Evolutionary conservation across 768 basidiomycete genomes (phyloP), one percentile per base, ranked within the genome.

Genomic region (Mycena maculata): DNA sequence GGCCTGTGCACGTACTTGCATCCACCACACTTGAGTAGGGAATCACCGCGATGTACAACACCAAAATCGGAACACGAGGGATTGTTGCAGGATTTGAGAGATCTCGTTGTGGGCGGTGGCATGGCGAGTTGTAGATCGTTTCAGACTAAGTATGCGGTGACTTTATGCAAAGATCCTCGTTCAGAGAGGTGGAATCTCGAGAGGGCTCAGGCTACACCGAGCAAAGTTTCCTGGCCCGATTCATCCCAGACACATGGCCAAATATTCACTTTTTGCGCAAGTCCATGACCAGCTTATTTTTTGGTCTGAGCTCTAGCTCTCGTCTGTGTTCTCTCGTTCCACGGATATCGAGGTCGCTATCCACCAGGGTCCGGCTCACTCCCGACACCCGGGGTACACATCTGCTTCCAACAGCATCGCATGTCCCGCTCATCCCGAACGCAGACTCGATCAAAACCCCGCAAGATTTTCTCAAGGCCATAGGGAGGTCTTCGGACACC

Each of bases 401-500:
- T 53, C 50, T 73, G 45, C 61, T 50, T 69, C 50, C 63, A 63
- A 45, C 49, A 36, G 53, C 61, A 47, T 55, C 59, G 45, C n/a
- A 45, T 45, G 55, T 60, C 67, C 62, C 68, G 60, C 27, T 63
- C 44, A 63, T 61, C 42, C 58, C 63, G 49, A 48, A 25, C 42
- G 64, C 76, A 90, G 89, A 82, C 38, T 67, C 77, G n/a, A 85
- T 92, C 66, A 68, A 75, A 22, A 86, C 88, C 3, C 86, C 92
- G 8, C 79, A 79, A 31, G 88, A 86, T 28, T 93, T 95, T 71
- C 82, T 95, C 69, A 87, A 86, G 64, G 86, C 89, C 28, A 93
- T 95, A 68, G 93, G 94, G 23, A 85, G 94, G 27, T 83, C 83
- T 9, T 79, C 85, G 4, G 88, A 92, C 39, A 88, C 84, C 1